These are phyloP conservation scores for Vigna hirtella DNA, from an alignment of 306 rosid species.

Conservation along the genomic window DNA sequence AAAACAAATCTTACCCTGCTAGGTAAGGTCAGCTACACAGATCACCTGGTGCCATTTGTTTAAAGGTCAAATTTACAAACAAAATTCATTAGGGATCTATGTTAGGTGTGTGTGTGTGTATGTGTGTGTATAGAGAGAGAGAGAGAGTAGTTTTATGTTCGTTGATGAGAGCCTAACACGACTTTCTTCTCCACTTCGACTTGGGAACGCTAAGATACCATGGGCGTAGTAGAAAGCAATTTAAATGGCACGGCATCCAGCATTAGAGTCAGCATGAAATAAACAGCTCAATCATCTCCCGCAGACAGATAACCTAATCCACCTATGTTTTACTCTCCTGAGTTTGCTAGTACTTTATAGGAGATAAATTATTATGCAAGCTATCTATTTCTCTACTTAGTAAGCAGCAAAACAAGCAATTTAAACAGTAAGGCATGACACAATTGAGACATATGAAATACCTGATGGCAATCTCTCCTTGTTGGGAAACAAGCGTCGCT, in stretches of 20 bases:
- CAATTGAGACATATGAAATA: conserved; percentile 47
- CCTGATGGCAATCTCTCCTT: conserved; percentile 98
- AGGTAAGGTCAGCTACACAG: too few species aligned
- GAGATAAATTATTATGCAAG: conserved; percentile 12
- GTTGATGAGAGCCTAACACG: too few species aligned
- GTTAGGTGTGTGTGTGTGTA: too few species aligned
- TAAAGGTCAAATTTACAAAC: too few species aligned
- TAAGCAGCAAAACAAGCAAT: conserved; percentile 18
- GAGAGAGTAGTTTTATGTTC: too few species aligned
- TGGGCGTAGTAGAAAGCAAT: background rate
- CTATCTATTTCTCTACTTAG: conserved; percentile 4
- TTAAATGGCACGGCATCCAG: background rate
- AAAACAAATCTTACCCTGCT: too few species aligned
- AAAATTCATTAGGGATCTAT: too few species aligned
- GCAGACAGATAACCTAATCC: conserved; percentile 3
- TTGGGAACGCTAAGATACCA: too few species aligned
- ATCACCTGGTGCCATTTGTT: too few species aligned
- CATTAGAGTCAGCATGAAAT: conserved; percentile 17
- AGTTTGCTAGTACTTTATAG: background rate
- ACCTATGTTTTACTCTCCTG: background rate
- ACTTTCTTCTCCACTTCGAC: too few species aligned
- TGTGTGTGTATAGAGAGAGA: too few species aligned
- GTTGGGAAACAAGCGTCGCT: conserved; percentile 96
- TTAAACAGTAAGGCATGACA: conserved; percentile 16
- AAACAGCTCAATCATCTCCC: conserved; percentile 15